Conservation (phyloP, 73 alveolate species). For the Durusdinium trenchii region DNA sequence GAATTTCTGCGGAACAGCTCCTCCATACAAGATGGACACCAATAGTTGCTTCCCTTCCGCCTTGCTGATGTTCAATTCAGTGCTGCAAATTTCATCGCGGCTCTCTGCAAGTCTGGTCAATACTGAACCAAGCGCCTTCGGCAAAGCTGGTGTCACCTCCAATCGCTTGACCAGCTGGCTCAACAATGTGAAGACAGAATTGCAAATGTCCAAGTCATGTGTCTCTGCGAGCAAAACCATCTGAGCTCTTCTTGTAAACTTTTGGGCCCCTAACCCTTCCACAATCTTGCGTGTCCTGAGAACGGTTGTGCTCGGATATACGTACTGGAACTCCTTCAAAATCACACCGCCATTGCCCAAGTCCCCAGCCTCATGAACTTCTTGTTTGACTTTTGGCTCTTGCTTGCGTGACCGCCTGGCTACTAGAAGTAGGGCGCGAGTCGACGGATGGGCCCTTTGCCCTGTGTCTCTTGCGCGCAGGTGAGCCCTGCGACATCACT, state of each 20-base stretch:
- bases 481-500: not conserved
- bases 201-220: constrained; percentile 15
- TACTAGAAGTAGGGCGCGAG: too few species aligned
- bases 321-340: too few species aligned
- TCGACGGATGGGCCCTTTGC: not conserved
- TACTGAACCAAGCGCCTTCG: not conserved
- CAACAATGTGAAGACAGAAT: not conserved
- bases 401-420: too few species aligned
- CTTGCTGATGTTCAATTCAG: not conserved
- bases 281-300: constrained; percentile 1
- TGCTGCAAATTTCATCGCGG: not conserved
- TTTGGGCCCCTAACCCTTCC: constrained; percentile 13
- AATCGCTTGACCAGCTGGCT: not conserved
- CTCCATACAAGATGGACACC: not conserved
- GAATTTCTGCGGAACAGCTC: not conserved
- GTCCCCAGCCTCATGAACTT: too few species aligned
- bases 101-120: not conserved
- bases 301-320: not conserved
- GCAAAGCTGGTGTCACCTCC: not conserved
- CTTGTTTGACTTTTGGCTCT: too few species aligned
- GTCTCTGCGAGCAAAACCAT: not conserved
- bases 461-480: not conserved
- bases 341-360: too few species aligned
- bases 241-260: constrained; percentile 17
- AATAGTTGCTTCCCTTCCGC: constrained; percentile 2